These are phyloP conservation scores for Phytopythium aichiense DNA, from an alignment of 352 stramenopile species.

Conservation along the genomic window DNA sequence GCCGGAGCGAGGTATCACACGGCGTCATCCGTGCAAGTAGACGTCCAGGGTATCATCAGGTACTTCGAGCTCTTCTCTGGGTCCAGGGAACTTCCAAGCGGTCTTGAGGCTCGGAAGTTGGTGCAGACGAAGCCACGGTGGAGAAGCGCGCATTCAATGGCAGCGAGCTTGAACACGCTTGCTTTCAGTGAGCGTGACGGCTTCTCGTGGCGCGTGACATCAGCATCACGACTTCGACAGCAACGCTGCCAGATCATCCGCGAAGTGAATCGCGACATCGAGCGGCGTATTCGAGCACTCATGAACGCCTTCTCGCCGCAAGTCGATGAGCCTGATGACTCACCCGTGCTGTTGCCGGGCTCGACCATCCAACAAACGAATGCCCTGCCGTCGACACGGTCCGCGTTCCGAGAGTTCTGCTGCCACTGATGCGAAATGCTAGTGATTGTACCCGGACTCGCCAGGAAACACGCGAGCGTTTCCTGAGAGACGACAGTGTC, in stretches of 20 bases:
- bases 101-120: background rate
- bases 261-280: background rate
- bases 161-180: background rate
- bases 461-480: background rate
- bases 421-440: background rate
- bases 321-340: background rate
- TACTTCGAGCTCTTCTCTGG: slow-evolving; percentile 2
- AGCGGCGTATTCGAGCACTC: background rate
- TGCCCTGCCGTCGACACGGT: background rate
- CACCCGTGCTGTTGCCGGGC: background rate
- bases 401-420: slow-evolving; percentile 1
- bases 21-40: background rate
- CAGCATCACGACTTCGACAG: background rate
- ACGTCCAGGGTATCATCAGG: background rate
- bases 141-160: background rate
- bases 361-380: background rate
- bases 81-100: background rate
- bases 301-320: background rate
- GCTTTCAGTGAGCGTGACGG: background rate
- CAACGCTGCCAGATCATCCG: background rate
- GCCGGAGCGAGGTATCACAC: background rate
- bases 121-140: background rate
- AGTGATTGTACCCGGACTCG: background rate
- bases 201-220: background rate
- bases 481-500: background rate